Evolutionary conservation across 2,329 filamentous ascomycete genomes (phyloP).

Genomic region (Colletotrichum spinosum): DNA sequence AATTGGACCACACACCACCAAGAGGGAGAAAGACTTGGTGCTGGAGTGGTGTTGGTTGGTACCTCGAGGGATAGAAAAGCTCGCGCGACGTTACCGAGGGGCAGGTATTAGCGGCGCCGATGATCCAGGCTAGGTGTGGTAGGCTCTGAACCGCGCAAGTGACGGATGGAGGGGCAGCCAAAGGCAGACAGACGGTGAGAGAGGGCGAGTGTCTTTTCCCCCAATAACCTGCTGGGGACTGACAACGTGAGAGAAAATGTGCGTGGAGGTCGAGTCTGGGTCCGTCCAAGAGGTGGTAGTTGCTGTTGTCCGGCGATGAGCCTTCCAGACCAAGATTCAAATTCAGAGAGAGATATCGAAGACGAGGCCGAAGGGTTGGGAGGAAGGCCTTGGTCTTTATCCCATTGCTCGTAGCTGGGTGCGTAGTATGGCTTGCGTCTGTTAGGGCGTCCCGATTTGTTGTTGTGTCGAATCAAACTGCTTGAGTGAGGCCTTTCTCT

Average conservation of each 20-base stretch:
- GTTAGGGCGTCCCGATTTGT: constrained; percentile 4
- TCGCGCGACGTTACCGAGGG: constrained; percentile 30
- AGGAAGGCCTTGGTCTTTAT: constrained; percentile 24
- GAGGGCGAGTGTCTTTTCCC: constrained; percentile 8
- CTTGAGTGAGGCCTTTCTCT: constrained; percentile 5
- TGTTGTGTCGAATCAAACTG: constrained; percentile 10
- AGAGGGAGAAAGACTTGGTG: constrained; percentile 24
- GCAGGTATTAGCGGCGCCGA: constrained; percentile 1
- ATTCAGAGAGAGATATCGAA: not conserved
- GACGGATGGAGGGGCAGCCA: constrained; percentile 8
- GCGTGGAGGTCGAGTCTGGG: constrained; percentile 18
- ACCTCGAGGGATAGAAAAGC: constrained; percentile 2
- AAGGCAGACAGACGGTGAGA: not conserved
- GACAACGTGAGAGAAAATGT: constrained; percentile 21
- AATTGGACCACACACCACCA: constrained; percentile 34
- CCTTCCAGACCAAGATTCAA: constrained; percentile 18
- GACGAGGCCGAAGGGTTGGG: constrained; percentile 6
- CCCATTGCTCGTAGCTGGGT: constrained; percentile 34
- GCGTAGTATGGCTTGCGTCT: constrained; percentile 13
- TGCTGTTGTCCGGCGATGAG: constrained; percentile 15
- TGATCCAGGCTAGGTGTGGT: not conserved
- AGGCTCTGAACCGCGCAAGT: constrained; percentile 13
- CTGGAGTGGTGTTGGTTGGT: constrained; percentile 20
- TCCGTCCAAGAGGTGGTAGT: constrained; percentile 1
- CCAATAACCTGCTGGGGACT: constrained; percentile 21